Conservation (phyloP, 2,329 filamentous ascomycete species). For the Geosmithia flava region DNA sequence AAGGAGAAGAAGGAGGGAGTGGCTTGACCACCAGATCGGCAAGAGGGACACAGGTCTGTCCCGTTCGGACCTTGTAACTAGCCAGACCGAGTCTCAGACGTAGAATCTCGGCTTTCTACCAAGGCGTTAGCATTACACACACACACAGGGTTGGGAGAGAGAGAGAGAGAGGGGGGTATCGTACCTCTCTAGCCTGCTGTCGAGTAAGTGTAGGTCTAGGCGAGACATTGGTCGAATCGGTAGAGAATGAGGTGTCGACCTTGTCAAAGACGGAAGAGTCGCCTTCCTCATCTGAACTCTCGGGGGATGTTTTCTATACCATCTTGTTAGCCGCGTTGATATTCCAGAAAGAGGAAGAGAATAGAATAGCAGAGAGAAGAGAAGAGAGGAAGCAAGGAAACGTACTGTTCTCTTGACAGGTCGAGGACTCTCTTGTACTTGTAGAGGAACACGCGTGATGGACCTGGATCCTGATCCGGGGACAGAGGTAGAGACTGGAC, state of each 20-base stretch:
- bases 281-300: background rate
- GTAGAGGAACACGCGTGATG: too few species aligned
- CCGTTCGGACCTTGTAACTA: constrained; percentile 63
- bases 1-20: constrained; percentile 5
- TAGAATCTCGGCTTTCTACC: constrained; percentile 51
- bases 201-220: constrained; percentile 25
- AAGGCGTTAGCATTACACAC: background rate
- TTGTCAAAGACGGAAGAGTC: constrained; percentile 32
- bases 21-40: constrained; percentile 37
- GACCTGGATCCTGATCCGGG: too few species aligned
- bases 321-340: too few species aligned
- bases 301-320: background rate
- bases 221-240: constrained; percentile 26
- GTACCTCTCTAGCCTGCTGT: constrained; percentile 39
- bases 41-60: constrained; percentile 55
- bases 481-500: too few species aligned
- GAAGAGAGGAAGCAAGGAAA: background rate
- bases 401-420: background rate
- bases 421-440: background rate
- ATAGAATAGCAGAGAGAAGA: background rate
- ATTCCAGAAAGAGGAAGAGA: background rate
- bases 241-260: constrained; percentile 31
- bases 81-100: constrained; percentile 58
- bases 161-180: constrained; percentile 4
- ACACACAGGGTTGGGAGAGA: background rate